Conservation (phyloP, 2,329 filamentous ascomycete species). For the Amphichorda felina region DNA sequence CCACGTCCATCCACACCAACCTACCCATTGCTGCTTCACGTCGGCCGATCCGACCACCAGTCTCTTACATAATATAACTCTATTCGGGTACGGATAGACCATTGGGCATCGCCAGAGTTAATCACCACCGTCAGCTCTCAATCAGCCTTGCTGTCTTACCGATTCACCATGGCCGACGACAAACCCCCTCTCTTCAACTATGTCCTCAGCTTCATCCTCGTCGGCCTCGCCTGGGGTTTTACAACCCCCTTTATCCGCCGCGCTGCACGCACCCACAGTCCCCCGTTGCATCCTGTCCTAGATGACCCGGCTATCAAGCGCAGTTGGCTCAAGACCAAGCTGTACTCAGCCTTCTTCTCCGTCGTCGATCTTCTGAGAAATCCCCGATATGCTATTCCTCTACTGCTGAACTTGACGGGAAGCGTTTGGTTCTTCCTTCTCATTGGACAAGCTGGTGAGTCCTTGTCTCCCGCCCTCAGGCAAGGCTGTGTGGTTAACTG, state of each 20-base stretch:
- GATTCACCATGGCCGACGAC: constrained; percentile 6
- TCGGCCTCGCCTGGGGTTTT: constrained; percentile 86
- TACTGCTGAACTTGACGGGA: constrained; percentile 81
- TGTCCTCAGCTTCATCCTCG: constrained; percentile 77
- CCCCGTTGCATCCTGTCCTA: constrained; percentile 44
- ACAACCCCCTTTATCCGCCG: constrained; percentile 86
- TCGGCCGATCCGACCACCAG: too few species aligned
- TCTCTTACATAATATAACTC: too few species aligned
- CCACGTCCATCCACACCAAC: too few species aligned
- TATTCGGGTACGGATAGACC: too few species aligned
- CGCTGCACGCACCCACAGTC: constrained; percentile 66
- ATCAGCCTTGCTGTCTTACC: too few species aligned
- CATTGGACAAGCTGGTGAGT: constrained; percentile 80
- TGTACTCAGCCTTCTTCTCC: constrained; percentile 58
- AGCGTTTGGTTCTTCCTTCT: constrained; percentile 95
- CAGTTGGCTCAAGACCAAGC: constrained; percentile 50
- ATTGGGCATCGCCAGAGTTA: too few species aligned
- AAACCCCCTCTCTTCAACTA: constrained; percentile 60
- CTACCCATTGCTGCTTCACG: too few species aligned
- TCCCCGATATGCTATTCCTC: constrained; percentile 72
- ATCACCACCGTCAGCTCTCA: too few species aligned
- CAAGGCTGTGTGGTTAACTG: not conserved
- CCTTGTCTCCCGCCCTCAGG: not conserved
- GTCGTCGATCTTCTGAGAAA: constrained; percentile 69
- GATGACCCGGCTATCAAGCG: constrained; percentile 34